Percentiles rank a stretch among this genome's conserved stretches.
phyloP scores from a whole-genome alignment of 805 yeast species.

The Barnettozyma vustinii region DNA sequence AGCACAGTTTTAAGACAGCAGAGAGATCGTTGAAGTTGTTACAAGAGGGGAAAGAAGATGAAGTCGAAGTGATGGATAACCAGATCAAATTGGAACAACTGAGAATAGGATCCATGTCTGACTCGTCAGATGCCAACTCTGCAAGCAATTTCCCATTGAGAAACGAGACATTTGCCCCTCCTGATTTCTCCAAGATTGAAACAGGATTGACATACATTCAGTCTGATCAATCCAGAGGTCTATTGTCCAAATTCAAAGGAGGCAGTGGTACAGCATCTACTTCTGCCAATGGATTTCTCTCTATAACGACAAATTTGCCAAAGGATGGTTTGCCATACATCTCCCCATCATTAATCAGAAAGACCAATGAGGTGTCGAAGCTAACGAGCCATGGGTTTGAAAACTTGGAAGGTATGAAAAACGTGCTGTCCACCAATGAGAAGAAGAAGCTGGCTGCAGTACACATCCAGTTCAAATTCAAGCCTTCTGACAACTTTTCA shows the following conservation, averaged over 20 bases:
- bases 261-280: neutral
- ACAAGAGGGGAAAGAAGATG: constrained; percentile 15
- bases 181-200: constrained; percentile 18
- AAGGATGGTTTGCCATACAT: constrained; percentile 32
- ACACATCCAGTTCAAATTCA: constrained; percentile 26
- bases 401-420: constrained; percentile 28
- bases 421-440: constrained; percentile 26
- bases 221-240: neutral
- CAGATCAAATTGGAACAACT: constrained; percentile 18
- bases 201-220: constrained; percentile 9
- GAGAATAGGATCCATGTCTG: constrained; percentile 1
- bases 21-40: constrained; percentile 14
- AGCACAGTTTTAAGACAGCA: constrained; percentile 15
- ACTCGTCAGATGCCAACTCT: neutral
- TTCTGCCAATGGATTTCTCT: constrained; percentile 26
- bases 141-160: constrained; percentile 20
- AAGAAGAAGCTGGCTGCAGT: constrained; percentile 24
- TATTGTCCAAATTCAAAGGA: neutral
- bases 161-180: constrained; percentile 13
- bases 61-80: constrained; percentile 13
- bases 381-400: constrained; percentile 31
- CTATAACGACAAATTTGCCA: constrained; percentile 28
- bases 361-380: constrained; percentile 30
- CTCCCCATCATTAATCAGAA: constrained; percentile 32
- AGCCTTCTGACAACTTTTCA: constrained; percentile 25